Evolutionary conservation across 805 yeast genomes (phyloP), one percentile per base, ranked within the genome.

Genomic region (Tetrapisispora fleetii): DNA sequence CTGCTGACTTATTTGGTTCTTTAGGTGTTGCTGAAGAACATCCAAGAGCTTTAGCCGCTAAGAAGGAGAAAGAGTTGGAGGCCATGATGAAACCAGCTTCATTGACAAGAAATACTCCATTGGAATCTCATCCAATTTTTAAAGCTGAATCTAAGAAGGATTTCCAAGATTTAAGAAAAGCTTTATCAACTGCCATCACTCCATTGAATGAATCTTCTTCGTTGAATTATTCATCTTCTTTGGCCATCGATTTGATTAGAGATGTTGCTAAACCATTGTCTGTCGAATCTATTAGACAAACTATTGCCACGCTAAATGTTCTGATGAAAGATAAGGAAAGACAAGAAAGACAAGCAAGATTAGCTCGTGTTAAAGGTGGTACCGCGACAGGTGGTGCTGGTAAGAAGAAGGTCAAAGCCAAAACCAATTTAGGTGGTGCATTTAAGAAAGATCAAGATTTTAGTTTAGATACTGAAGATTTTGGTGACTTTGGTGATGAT

Each of bases 341-440:
- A 64, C 84, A 83, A 48, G 98, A 91, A 71, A 86, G 97, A 74
- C 85, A 79, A 60, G 88, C 85, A 24, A 81, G 96, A 67, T 71
- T 85, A 59, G 78, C 84, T 58, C 83, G 81, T 64, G 70, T 66
- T 41, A 75, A 86, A 48, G 91, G 93, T 53, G 93, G 91, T 54
- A 85, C 95, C 27, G 79, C 91, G 37, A 78, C 87, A 22, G 95
- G 95, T 59, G 96, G 96, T 64, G 93, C 95, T 37, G 95, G 95
- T 69, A 89, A 90, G 78, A 91, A 90, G 79, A 96, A 88, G 50
- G 84, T 85, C 68, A 83, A 86, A 49, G 76, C 80, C 49, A 78
- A 75, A 56, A 83, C 87, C 41, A 83, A 82, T 64, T 73, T 85
- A 46, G 77, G 77, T 48, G 77, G 77, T 58, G 76, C 74, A 10